A percentile compares a stretch with the other conserved stretches of the same genome.
These are phyloP conservation scores for Ploettnerulaceae sp. DNA, from an alignment of 2,329 filamentous ascomycete genomes.

Conservation along the genomic window DNA sequence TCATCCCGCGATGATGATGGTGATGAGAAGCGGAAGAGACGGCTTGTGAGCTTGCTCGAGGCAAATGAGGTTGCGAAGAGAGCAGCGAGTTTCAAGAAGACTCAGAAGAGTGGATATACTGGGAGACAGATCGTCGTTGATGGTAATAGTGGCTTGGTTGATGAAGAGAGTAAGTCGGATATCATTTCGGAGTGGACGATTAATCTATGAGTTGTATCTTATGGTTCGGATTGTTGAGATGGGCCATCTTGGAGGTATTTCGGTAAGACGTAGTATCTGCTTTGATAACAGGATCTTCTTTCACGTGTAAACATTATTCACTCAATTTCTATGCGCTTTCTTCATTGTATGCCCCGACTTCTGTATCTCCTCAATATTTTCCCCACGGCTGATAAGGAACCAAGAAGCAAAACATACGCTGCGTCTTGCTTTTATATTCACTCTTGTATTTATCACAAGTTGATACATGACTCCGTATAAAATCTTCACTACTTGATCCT, in stretches of 20 bases:
- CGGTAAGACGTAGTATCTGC: background rate
- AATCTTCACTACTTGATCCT: too few species aligned
- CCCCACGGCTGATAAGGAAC: too few species aligned
- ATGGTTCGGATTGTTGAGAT: background rate
- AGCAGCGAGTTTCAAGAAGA: constrained; percentile 20
- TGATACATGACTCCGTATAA: background rate
- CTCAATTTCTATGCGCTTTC: too few species aligned
- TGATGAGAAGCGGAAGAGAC: constrained; percentile 39
- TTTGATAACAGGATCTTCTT: too few species aligned
- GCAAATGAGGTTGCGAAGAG: constrained; percentile 57
- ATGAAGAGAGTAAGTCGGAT: constrained; percentile 20
- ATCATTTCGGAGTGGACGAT: constrained; percentile 23
- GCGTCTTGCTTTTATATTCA: too few species aligned
- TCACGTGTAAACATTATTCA: too few species aligned
- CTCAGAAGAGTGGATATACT: constrained; percentile 13
- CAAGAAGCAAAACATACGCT: too few species aligned
- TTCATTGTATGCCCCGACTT: too few species aligned
- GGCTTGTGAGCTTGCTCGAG: constrained; percentile 51
- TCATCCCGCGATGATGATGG: constrained; percentile 25
- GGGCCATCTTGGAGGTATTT: background rate
- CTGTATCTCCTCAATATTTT: too few species aligned
- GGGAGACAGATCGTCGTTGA: constrained; percentile 22
- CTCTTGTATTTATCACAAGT: background rate
- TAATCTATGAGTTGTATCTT: background rate
- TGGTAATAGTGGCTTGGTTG: constrained; percentile 24